Evolutionary conservation across 1,139 yeast species (phyloP).

Genomic region (Scheffersomyces insectosa): DNA sequence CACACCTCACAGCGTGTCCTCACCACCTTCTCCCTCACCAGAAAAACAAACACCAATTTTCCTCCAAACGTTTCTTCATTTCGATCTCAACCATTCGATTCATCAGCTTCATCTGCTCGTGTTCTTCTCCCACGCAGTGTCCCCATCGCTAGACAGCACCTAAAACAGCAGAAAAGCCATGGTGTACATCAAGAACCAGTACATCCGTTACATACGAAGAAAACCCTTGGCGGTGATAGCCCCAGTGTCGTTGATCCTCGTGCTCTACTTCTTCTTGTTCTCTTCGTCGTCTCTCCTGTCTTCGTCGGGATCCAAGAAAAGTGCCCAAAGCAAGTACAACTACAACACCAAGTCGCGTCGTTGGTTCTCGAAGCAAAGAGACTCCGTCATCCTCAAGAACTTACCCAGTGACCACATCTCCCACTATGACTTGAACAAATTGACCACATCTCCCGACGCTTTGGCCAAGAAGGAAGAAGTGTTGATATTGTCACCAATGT

Average conservation of each 20-base stretch:
- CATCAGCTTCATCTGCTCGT: too few species aligned
- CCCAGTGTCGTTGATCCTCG: conserved; percentile 43
- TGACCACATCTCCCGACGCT: conserved; percentile 70
- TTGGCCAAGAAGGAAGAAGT: conserved; percentile 77
- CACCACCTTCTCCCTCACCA: too few species aligned
- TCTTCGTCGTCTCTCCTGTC: conserved; percentile 22
- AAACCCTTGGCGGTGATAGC: conserved; percentile 50
- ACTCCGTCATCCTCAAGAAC: conserved; percentile 55
- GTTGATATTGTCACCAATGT: conserved; percentile 83
- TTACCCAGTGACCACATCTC: conserved; percentile 78
- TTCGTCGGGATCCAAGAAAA: conserved; percentile 23
- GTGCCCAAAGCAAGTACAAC: conserved; percentile 34
- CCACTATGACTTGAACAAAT: conserved; percentile 78
- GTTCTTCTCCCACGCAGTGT: too few species aligned
- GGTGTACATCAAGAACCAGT: conserved; percentile 26
- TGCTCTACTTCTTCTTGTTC: conserved; percentile 45
- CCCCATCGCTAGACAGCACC: too few species aligned
- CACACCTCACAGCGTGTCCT: too few species aligned
- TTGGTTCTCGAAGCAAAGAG: conserved; percentile 48
- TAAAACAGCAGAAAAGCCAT: conserved; percentile 1
- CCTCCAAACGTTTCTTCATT: too few species aligned
- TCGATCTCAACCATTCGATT: too few species aligned
- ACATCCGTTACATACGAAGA: conserved; percentile 60
- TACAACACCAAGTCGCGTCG: conserved; percentile 52
- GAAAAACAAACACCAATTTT: too few species aligned